Evolutionary conservation across 306 rosid species (phyloP), one percentile per base, ranked within the genome.

Genomic region (Rubus parviflorus): DNA sequence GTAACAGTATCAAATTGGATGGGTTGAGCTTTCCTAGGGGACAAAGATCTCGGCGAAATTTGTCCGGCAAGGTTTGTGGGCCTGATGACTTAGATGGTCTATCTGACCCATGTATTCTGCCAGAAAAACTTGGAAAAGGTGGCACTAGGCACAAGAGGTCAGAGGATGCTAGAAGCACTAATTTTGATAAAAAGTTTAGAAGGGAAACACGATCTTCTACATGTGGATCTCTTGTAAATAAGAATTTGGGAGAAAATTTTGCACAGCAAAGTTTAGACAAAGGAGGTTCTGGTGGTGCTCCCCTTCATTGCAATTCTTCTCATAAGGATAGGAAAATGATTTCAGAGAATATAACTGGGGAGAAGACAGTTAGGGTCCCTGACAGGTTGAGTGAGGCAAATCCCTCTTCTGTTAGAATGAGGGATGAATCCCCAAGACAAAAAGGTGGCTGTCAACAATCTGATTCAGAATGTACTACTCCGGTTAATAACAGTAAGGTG

Each of bases 11-110:
- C 73, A 62, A 83, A 38, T 70, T 72, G 60, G 77, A 77, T 77
- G 70, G 73, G 4, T 53, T 77, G 22, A 85, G 74, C 78, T 85
- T 73, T 83, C 86, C 88, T 61, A 80, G 64, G 72, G 64, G 89
- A 72, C 83, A 84, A 83, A 86, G 96, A 79, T 95, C 92, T 77
- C 77, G 37, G n/a, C 80, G 90, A 84, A 88, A 68, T 40, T 52
- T 84, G 49, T 86, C 92, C 22, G 7, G 38, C 80, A 77, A 81
- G 78, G 77, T 48, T 60, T 49, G 68, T 76, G 84, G 69, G 48
- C 75, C 87, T 64, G 83, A 77, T 76, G 77, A 76, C 38, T 74
- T 82, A 49, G 82, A 56, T 82, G 81, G 71, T 82, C 81, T 84
- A 37, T 68, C 82, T 14, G 75, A 76, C 66, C 79, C 82, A 70